phyloP scores from a whole-genome alignment of 306 rosid genomes.

The Amphicarpaea edgeworthii region DNA sequence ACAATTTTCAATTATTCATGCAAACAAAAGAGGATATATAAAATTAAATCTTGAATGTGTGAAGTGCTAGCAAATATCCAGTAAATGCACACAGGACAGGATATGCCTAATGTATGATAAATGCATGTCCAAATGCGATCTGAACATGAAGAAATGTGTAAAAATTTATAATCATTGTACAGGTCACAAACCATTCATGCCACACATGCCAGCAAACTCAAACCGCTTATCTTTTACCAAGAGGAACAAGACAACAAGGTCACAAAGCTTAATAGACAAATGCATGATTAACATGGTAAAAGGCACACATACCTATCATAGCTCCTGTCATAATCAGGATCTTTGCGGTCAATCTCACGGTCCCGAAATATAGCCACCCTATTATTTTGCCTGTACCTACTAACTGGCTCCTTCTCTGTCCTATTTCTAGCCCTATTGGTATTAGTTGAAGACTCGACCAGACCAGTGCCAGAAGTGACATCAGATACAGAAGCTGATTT shows the following conservation, averaged over 20 bases:
- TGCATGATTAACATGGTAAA: slow-evolving; percentile 2
- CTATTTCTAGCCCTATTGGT: slow-evolving; percentile 83
- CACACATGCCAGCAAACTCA: neutral
- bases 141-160: slow-evolving; percentile 1
- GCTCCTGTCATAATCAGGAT: slow-evolving; percentile 94
- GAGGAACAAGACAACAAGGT: slow-evolving; percentile 3
- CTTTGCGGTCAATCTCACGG: slow-evolving; percentile 89
- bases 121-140: slow-evolving; percentile 1
- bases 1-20: neutral
- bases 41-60: slow-evolving; percentile 13
- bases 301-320: slow-evolving; percentile 73
- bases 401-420: slow-evolving; percentile 80
- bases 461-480: slow-evolving; percentile 62
- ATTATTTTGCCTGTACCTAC: slow-evolving; percentile 78
- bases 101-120: neutral
- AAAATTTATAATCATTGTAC: slow-evolving; percentile 6
- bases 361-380: slow-evolving; percentile 97
- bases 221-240: slow-evolving; percentile 27
- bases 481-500: slow-evolving; percentile 62
- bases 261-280: slow-evolving; percentile 2
- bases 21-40: neutral
- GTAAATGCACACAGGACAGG: neutral
- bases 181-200: neutral
- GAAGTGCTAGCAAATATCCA: slow-evolving; percentile 8
- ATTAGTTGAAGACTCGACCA: slow-evolving; percentile 66